A percentile compares a stretch with the other conserved stretches of the same genome.
Conservation (phyloP, 768 basidiomycete species). For the Ramaria sp. region DNA sequence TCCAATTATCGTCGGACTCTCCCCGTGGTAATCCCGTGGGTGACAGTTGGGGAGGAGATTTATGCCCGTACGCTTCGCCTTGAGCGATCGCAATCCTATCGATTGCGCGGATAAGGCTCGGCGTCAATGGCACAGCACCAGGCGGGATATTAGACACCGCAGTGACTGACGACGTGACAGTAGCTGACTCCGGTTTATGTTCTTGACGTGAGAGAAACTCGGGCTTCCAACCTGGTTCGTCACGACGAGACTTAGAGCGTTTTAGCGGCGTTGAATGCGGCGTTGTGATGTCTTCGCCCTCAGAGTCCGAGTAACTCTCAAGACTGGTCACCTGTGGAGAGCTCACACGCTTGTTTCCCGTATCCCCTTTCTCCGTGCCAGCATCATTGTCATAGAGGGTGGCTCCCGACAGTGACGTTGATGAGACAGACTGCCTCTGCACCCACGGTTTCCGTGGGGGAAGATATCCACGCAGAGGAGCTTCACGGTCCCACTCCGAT, state of each 20-base stretch:
- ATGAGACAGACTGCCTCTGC: background rate
- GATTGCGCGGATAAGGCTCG: slow-evolving; percentile 53
- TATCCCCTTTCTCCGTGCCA: slow-evolving; percentile 14
- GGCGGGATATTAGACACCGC: slow-evolving; percentile 13
- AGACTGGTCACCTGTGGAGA: background rate
- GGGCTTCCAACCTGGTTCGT: slow-evolving; percentile 34
- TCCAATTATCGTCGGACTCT: slow-evolving; percentile 2
- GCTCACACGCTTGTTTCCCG: slow-evolving; percentile 14
- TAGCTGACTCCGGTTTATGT: slow-evolving; percentile 9
- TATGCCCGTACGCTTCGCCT: slow-evolving; percentile 30
- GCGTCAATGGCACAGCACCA: slow-evolving; percentile 47
- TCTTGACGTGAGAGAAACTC: slow-evolving; percentile 32
- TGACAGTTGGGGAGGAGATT: background rate
- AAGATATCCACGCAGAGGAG: background rate
- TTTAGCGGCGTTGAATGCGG: slow-evolving; percentile 1
- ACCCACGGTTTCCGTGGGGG: slow-evolving; percentile 5
- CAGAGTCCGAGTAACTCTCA: slow-evolving; percentile 37
- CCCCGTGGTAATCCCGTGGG: background rate
- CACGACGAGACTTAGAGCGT: slow-evolving; percentile 5
- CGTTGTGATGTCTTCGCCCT: slow-evolving; percentile 25
- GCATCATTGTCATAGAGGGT: slow-evolving; percentile 10
- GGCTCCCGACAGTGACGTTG: slow-evolving; percentile 3
- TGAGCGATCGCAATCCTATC: slow-evolving; percentile 50
- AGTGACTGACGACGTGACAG: slow-evolving; percentile 13
- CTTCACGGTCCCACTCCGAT: background rate